Base-by-base conservation (phyloP, 1,284 basidiomycete species). In the Ceratobasidium sp. region DNA sequence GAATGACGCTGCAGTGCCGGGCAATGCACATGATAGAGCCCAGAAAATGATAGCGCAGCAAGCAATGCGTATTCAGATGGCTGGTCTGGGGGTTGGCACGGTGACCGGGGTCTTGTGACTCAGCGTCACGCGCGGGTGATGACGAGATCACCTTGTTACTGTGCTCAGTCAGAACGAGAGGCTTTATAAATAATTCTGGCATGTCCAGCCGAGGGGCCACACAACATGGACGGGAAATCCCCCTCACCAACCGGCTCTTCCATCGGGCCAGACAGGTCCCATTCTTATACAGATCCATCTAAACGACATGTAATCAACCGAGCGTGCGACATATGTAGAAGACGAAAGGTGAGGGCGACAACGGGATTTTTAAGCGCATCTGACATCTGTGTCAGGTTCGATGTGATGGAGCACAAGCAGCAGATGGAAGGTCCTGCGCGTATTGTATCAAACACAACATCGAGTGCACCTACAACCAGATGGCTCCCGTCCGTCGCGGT, bases 391-490 rank as follows among this genome's bases (percentile, higher is more conserved):
- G n/a, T 15, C 15, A 64, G 60, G 60, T 64, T 64, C 60, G 60
- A 8, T 64, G 60, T 32, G 60, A 64, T 47, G 60, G 60, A 10
- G 60, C 60, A 25, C 60, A 64, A 32, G 60, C 60, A 10, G 60
- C 60, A 5, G 60, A 64, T 40, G 60, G 60, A 4, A 42, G 60
- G 45, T 64, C 60, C 7, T 64, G 60, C 20, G 60, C 60, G 13
- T 64, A 64, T 20, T 64, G 60, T 22, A 49, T 64, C 45, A 64
- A 64, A 47, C 60, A 64, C 25, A 47, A 47, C n/a, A 64, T 64
- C 60, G 60, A 64, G 38, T 64, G 60, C 34, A 64, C 60, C 32
- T 64, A 64, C 47, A 64, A 64, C 60, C 60, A 64, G 60, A 50
- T 64, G 60, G 60, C 60, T 12, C 60, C 60, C 20, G 60, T 64